phyloP scores from a whole-genome alignment of 257 asterid genomes.

The Eucommia ulmoides region DNA sequence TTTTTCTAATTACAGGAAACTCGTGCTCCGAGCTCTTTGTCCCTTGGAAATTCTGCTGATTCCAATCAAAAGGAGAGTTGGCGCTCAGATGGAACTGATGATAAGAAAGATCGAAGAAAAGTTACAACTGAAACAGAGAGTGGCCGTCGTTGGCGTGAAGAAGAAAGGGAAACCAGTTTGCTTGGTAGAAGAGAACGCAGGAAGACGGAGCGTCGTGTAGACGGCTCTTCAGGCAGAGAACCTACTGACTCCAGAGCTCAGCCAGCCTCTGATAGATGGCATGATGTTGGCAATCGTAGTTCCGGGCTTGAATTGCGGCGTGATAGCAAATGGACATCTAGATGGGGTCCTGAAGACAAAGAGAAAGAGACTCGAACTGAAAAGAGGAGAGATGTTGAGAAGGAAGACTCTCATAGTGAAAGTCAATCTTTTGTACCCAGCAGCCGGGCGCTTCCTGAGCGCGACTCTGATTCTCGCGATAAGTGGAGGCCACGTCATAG shows the following conservation, averaged over 20 bases:
- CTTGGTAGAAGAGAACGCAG: constrained; percentile 91
- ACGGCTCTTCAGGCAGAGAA: constrained; percentile 60
- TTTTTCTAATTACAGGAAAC: constrained; percentile 35
- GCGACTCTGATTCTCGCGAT: constrained; percentile 87
- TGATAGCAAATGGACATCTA: constrained; percentile 84
- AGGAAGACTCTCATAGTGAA: constrained; percentile 62
- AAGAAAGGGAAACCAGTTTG: constrained; percentile 97
- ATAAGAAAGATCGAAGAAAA: constrained; percentile 81
- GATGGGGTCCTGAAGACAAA: constrained; percentile 99
- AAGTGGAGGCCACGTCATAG: constrained; percentile 99
- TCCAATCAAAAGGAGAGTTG: constrained; percentile 68
- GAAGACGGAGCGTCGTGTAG: constrained; percentile 77
- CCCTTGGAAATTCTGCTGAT: constrained; percentile 76
- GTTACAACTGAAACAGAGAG: constrained; percentile 50
- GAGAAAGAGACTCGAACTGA: constrained; percentile 74
- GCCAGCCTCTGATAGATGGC: constrained; percentile 67
- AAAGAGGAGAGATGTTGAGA: constrained; percentile 57
- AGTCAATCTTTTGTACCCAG: constrained; percentile 39
- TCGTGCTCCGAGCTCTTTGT: constrained; percentile 75
- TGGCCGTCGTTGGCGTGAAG: constrained; percentile 99
- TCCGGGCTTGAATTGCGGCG: constrained; percentile 71
- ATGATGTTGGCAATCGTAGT: constrained; percentile 59
- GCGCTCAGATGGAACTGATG: constrained; percentile 70
- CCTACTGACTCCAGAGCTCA: constrained; percentile 45
- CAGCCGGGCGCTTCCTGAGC: constrained; percentile 57